Evolutionary conservation across 495 filamentous ascomycete species (phyloP), one percentile per base, ranked within the genome.

Genomic region (Penicillium ochrochloron): DNA sequence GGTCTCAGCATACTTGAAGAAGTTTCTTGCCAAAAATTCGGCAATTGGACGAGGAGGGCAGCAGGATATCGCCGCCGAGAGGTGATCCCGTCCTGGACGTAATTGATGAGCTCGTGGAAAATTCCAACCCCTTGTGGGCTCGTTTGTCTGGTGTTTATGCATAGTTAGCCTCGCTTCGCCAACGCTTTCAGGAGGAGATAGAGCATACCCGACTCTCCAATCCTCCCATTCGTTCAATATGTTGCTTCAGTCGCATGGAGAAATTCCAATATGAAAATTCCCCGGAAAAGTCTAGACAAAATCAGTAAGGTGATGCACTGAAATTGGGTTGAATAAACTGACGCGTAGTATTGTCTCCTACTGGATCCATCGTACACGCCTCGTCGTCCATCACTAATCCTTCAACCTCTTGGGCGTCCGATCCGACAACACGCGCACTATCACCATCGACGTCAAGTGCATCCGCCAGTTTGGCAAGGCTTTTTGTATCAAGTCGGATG

Each of bases 261-360:
- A 80, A 78, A 44, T 78, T 78, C 73, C 76, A 76, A 57, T 78
- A 75, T 5, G 77, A 80, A 57, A 77, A 78, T 52, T 80, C 77
- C 0, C 77, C 77, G 1, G 77, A 80, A 51, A 74, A 80, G 29
- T 80, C 77, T 80, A 57, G 25, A 34, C 35, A 58, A 2, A 29
- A n/a, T 31, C 25, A 53, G 51, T 12, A 6, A 53, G 5, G 0
- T 7, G 12, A 3, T 2, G 25, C 6, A 29, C 14, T 31, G 11
- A 33, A 33, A 33, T 0, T 31, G 7, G 7, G 1, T 19, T 53
- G 51, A 31, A 12, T 1, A 33, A 12, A 71, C 71, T 19, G 15
- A 76, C 73, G 73, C 21, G 73, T 74, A 42, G 70, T 74, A 2
- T 63, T 76, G 64, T 76, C 71, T 10, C 62, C 67, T 35, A 70